These are phyloP conservation scores for Microbotryum silenes-acaulis DNA, from an alignment of 1,284 basidiomycete species.

Conservation along the genomic window DNA sequence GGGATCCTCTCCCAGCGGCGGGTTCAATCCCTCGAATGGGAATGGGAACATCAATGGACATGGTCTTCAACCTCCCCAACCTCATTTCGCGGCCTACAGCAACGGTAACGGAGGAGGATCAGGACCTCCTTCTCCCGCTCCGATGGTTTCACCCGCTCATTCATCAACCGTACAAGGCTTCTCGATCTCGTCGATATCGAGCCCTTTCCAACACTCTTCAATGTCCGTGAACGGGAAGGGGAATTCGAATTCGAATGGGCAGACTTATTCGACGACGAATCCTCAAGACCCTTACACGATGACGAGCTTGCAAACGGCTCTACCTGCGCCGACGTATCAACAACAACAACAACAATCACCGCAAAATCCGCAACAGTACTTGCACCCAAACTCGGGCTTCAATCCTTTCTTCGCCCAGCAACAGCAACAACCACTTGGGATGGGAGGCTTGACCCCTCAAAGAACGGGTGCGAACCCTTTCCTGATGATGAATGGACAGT, in stretches of 20 bases:
- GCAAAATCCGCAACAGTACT: not conserved
- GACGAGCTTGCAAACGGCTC: not conserved
- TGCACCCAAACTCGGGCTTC: not conserved
- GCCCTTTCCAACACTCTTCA: not conserved
- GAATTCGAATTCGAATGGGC: not conserved
- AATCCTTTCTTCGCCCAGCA: not conserved
- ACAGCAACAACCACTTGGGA: not conserved
- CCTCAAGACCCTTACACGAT: not conserved
- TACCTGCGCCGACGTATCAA: not conserved
- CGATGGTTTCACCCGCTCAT: not conserved
- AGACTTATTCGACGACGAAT: not conserved
- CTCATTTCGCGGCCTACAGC: not conserved
- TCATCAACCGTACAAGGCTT: not conserved
- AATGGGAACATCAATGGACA: no score
- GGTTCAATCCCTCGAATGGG: not conserved
- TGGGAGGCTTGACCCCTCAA: constrained; percentile 4
- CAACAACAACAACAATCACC: not conserved
- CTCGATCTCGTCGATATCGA: not conserved
- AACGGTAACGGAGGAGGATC: not conserved
- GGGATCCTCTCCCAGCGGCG: not conserved
- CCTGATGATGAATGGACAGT: not conserved
- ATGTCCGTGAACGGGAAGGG: not conserved
- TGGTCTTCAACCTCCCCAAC: not conserved
- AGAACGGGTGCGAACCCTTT: constrained; percentile 8
- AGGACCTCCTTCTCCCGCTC: not conserved